phyloP scores from a whole-genome alignment of 169 alveolate genomes.

The Plasmodium inui region DNA sequence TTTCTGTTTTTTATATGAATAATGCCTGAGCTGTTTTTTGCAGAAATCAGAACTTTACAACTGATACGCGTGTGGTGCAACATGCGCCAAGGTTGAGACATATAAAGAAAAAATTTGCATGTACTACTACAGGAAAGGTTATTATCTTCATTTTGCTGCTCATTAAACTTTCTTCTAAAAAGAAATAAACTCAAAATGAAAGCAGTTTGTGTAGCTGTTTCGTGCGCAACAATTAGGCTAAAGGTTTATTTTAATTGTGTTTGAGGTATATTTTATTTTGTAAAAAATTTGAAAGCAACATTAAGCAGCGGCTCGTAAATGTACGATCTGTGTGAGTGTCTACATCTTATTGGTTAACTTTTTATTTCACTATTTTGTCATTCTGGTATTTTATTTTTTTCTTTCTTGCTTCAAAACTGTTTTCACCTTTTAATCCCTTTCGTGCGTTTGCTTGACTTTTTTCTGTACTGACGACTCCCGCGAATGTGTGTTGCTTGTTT shows the following conservation, averaged over 20 bases:
- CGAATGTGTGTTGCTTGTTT: neutral
- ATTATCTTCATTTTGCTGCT: neutral
- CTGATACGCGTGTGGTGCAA: neutral
- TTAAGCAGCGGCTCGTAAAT: neutral
- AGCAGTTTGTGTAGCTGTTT: neutral
- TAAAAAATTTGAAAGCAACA: neutral
- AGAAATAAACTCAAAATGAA: conserved; percentile 24
- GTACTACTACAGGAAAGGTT: conserved; percentile 13
- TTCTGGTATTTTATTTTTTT: neutral
- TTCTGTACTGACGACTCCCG: neutral
- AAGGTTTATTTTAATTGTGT: neutral
- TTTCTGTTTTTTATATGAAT: neutral
- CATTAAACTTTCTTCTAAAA: neutral
- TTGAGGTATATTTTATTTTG: neutral
- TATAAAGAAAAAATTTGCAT: conserved; percentile 27
- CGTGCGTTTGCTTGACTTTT: neutral
- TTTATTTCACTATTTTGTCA: neutral
- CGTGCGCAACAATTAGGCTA: neutral
- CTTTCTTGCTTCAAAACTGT: neutral
- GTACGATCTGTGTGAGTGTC: neutral
- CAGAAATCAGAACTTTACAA: conserved; percentile 2
- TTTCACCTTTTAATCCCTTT: neutral
- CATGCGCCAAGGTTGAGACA: conserved; percentile 5
- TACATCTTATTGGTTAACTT: neutral
- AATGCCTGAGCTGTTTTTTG: neutral